Conservation (phyloP, 208 protist genomes). For the Lotmaria passim region DNA sequence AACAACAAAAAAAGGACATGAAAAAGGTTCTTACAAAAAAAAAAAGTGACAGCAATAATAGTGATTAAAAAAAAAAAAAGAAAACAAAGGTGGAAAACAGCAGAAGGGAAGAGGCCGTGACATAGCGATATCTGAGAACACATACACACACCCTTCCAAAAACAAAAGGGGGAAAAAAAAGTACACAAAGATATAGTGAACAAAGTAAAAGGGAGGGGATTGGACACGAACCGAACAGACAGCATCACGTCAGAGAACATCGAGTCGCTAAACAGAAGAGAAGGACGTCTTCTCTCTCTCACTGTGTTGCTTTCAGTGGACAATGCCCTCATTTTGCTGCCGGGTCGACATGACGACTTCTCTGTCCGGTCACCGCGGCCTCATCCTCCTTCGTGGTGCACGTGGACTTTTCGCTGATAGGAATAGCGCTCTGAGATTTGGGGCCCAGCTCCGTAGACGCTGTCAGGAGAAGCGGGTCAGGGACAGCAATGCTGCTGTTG, state of each 20-base stretch:
- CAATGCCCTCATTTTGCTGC: not conserved
- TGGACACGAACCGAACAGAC: too few relatives aligned
- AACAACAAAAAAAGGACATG: not conserved
- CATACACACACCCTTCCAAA: too few relatives aligned
- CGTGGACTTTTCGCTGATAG: not conserved
- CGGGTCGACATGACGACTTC: conserved; percentile 6
- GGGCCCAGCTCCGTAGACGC: not conserved
- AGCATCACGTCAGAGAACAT: too few relatives aligned
- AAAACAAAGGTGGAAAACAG: not conserved
- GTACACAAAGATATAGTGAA: too few relatives aligned
- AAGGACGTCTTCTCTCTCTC: conserved; percentile 1
- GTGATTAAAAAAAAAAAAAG: not conserved
- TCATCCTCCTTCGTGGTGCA: not conserved
- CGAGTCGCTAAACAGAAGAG: too few relatives aligned
- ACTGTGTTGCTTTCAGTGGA: not conserved
- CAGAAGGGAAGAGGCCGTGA: too few relatives aligned
- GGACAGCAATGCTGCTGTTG: not conserved
- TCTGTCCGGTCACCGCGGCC: not conserved
- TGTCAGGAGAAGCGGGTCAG: not conserved
- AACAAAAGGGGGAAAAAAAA: conserved; percentile 3
- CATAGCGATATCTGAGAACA: too few relatives aligned
- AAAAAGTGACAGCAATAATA: conserved; percentile 5
- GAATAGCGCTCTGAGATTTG: not conserved
- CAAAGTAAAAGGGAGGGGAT: too few relatives aligned
- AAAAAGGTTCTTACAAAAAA: not conserved